These are phyloP conservation scores for Cryptococcus jaspeensis DNA, from an alignment of 1,284 basidiomycete genomes.

Conservation along the genomic window DNA sequence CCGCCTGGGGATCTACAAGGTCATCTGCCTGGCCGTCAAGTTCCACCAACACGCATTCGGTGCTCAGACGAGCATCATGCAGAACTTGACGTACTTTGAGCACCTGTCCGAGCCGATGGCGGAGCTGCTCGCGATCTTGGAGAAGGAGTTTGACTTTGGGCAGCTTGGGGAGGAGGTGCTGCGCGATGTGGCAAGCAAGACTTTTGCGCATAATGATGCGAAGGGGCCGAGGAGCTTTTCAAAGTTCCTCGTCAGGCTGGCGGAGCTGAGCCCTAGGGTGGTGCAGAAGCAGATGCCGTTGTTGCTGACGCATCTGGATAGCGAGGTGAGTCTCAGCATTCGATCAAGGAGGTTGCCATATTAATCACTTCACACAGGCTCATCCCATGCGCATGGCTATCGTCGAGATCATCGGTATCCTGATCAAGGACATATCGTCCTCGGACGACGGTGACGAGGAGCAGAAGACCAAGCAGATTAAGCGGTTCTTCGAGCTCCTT, in stretches of 20 bases:
- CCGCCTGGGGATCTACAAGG: constrained; percentile 74
- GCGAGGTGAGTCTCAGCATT: constrained; percentile 63
- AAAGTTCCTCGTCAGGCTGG: constrained; percentile 77
- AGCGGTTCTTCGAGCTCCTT: constrained; percentile 76
- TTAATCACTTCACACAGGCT: constrained; percentile 56
- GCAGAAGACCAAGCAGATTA: constrained; percentile 76
- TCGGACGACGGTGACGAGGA: constrained; percentile 60
- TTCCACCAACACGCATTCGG: constrained; percentile 80
- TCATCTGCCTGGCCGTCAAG: constrained; percentile 89
- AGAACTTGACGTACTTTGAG: constrained; percentile 89
- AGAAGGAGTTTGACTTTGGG: constrained; percentile 82
- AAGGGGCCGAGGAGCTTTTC: constrained; percentile 87
- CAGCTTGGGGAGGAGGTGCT: constrained; percentile 89
- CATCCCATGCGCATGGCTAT: constrained; percentile 95
- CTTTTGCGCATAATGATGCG: constrained; percentile 59
- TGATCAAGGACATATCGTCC: constrained; percentile 73
- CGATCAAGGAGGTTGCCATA: neutral
- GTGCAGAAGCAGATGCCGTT: constrained; percentile 88
- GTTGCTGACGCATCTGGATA: constrained; percentile 81
- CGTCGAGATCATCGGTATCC: constrained; percentile 76
- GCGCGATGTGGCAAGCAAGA: constrained; percentile 51
- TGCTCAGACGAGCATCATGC: constrained; percentile 87
- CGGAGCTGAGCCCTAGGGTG: constrained; percentile 78
- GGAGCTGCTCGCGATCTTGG: constrained; percentile 76
- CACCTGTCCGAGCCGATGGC: constrained; percentile 93